phyloP scores from a whole-genome alignment of 106 monocot genomes.

The Dendrobium nobile region DNA sequence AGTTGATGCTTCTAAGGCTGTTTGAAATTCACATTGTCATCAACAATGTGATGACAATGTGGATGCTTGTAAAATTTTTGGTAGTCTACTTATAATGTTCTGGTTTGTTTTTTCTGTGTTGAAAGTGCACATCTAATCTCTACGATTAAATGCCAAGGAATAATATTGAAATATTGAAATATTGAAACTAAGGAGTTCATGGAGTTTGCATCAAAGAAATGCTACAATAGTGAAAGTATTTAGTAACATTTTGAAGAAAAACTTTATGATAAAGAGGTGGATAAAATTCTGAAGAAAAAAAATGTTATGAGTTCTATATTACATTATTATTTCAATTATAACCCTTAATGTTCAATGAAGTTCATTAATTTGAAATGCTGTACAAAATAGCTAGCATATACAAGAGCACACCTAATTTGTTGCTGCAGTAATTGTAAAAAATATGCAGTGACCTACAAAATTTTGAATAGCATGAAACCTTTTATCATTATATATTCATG shows the following conservation, averaged over 20 bases:
- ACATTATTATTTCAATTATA: not conserved
- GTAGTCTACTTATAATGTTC: not conserved
- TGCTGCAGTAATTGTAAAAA: not conserved
- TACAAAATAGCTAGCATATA: not conserved
- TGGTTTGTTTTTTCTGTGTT: not conserved
- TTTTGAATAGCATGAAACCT: not conserved
- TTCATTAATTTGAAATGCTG: not conserved
- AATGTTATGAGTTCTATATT: not conserved
- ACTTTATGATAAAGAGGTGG: not conserved
- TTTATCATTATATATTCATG: not conserved
- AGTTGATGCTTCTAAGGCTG: not conserved
- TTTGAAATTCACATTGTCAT: not conserved
- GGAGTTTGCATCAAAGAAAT: not conserved
- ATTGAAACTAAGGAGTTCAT: not conserved
- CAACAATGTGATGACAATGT: not conserved
- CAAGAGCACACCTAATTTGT: not conserved
- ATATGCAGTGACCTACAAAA: not conserved
- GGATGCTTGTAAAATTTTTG: not conserved
- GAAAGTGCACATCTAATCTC: not conserved
- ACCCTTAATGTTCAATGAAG: not conserved
- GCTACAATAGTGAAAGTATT: not conserved
- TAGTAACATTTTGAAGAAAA: not conserved
- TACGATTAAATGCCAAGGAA: not conserved
- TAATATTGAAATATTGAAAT: not conserved
- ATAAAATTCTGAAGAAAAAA: not conserved